Percentiles rank a stretch among this genome's conserved stretches.
phyloP scores from a whole-genome alignment of 305 asterid genomes.

The Nicotiana rustica region DNA sequence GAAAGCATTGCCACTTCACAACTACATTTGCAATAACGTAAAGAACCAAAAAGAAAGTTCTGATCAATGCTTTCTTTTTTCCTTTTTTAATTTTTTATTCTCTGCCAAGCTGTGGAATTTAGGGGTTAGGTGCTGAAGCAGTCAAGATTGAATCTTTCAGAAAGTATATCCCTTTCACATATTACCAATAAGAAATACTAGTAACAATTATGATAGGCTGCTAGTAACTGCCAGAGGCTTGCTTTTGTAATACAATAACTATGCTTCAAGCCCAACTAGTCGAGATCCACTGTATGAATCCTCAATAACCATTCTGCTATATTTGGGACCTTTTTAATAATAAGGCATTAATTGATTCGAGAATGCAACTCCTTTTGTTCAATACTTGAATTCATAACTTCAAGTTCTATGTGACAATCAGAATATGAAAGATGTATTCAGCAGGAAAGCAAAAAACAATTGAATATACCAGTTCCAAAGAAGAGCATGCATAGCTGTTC shows the following conservation, averaged over 20 bases:
- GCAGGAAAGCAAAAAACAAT: not conserved
- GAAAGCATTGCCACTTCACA: not conserved
- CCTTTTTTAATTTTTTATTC: not conserved
- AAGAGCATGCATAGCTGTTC: constrained; percentile 94
- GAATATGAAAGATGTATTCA: not conserved
- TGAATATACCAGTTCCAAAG: constrained; percentile 91
- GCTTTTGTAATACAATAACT: not conserved
- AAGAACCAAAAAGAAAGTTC: not conserved
- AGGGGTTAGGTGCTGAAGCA: not conserved
- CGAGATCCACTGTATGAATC: not conserved
- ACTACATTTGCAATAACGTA: not conserved
- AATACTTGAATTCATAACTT: not conserved
- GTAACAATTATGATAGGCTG: not conserved
- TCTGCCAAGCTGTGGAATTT: not conserved
- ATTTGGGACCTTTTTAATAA: not conserved
- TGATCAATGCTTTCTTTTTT: not conserved
- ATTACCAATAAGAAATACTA: not conserved
- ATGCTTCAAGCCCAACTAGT: not conserved
- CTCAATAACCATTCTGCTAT: constrained; percentile 9
- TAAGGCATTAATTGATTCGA: not conserved
- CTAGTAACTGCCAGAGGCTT: constrained; percentile 17
- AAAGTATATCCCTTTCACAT: not conserved
- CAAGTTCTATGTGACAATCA: not conserved
- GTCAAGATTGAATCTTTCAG: not conserved
- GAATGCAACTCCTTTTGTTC: constrained; percentile 3